Base-by-base conservation (phyloP, 257 asterid genomes). In the Capsicum pubescens region DNA sequence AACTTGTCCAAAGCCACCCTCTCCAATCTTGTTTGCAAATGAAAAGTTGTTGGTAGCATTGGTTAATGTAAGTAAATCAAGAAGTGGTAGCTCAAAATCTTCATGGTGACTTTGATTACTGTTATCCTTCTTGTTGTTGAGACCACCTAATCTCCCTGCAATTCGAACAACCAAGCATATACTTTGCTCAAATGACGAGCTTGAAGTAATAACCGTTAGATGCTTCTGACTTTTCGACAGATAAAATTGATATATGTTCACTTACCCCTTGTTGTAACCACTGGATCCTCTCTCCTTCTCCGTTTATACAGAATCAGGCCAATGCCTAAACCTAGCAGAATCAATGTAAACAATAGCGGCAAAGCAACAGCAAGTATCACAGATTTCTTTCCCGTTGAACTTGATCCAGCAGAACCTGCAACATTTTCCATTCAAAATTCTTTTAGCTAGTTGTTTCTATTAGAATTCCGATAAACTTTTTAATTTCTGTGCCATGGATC, bases 1-100 rank as follows among this genome's bases (percentile, higher is more conserved):
- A 77, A 89, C 92, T 58, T 88, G 84, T 10, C 92, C 92, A 71
- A 76, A 90, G 7, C 92, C 92, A 66, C 92, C 92, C 78, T 90
- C 89, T 78, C 92, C 92, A 44, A 90, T 87, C 86, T 88, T 88
- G 70, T 87, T 88, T 57, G 6, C 70, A 26, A 12, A 12, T 16
- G 87, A 83, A 52, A 88, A 90, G 36, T 72, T 82, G 12, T 74
- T 26, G 1, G 92, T 88, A 67, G 91, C 92, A 66, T 88, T 84
- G 32, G 69, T 16, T 26, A 90, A 21, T 13, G 82, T 60, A 32
- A 79, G 78, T 0, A 88, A 70, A 21, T 86, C 81, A 58, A 90
- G 83, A 13, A 70, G 54, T 15, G 81, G 86, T 4, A 88, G 76
- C 52, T 90, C 86, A 68, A 86, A 82, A 71, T 79, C 84, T 12